Conservation (phyloP, 441 rosid species). For the Jatropha multifida region DNA sequence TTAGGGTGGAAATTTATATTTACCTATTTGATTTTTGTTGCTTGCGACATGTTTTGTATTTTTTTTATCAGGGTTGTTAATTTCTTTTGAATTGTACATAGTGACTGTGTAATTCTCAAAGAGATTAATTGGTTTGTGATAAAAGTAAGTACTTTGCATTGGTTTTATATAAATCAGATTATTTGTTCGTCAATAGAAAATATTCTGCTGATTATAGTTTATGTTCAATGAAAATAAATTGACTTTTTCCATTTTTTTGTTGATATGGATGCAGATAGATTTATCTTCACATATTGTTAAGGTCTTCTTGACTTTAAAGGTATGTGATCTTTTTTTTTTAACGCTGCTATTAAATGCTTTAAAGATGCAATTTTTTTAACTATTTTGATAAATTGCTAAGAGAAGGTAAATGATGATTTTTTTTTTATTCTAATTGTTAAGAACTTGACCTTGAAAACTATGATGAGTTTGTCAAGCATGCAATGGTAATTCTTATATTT, state of each 20-base stretch:
- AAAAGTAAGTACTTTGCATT: too few relatives aligned
- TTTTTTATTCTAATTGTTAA: neutral
- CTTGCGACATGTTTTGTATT: neutral
- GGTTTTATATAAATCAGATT: too few relatives aligned
- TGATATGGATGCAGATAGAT: constrained; percentile 77
- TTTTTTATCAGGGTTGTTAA: neutral
- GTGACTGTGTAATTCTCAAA: neutral
- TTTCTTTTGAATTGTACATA: neutral
- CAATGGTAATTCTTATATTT: neutral
- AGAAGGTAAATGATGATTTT: neutral
- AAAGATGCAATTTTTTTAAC: neutral
- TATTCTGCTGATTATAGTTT: too few relatives aligned
- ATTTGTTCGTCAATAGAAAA: too few relatives aligned
- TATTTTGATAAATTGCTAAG: neutral
- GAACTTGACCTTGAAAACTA: neutral
- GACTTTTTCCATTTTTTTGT: constrained; percentile 15
- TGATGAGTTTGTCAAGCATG: neutral
- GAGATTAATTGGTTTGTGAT: neutral
- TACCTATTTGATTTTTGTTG: neutral
- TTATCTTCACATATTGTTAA: constrained; percentile 78
- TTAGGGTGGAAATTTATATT: neutral
- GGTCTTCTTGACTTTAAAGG: constrained; percentile 89
- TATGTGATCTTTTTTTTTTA: constrained; percentile 22
- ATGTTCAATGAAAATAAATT: neutral
- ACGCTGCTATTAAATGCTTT: neutral